Conservation (phyloP, 345 rosid genomes). For the Acer campestre region DNA sequence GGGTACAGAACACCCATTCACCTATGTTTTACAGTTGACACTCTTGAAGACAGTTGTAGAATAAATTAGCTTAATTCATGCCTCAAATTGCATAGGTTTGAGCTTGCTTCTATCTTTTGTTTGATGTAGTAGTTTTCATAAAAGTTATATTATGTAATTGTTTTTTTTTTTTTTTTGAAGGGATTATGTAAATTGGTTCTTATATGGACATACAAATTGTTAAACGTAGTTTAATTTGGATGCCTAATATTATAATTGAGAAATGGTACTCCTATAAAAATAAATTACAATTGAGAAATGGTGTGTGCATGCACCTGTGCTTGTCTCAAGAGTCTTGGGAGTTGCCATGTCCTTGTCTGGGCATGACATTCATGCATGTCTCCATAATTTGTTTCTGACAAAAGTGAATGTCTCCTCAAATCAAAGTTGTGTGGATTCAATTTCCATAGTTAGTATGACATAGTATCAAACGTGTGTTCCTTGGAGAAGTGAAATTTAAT, state of each 20-base stretch:
- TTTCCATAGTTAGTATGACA: not conserved
- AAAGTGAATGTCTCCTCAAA: not conserved
- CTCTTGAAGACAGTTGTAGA: not conserved
- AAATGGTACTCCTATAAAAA: not conserved
- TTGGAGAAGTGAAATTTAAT: not conserved
- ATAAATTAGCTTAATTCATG: not conserved
- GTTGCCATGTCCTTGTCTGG: not conserved
- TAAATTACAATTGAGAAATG: not conserved
- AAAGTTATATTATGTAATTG: not conserved
- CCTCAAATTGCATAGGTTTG: not conserved
- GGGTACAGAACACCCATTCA: not conserved
- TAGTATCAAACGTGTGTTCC: not conserved
- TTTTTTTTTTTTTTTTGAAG: not conserved
- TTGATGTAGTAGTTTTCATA: not conserved
- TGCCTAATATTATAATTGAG: not conserved
- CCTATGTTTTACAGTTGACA: not conserved
- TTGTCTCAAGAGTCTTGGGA: conserved; percentile 1
- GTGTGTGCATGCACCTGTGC: not conserved
- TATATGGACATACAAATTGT: not conserved
- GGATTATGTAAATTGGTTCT: not conserved
- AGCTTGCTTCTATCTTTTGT: not conserved
- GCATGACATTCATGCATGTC: not conserved
- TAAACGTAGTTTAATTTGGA: not conserved
- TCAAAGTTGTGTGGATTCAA: not conserved
- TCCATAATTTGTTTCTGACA: not conserved